Evolutionary conservation across 2,329 filamentous ascomycete species (phyloP).

Genomic region (Aspergillus pseudonomiae): DNA sequence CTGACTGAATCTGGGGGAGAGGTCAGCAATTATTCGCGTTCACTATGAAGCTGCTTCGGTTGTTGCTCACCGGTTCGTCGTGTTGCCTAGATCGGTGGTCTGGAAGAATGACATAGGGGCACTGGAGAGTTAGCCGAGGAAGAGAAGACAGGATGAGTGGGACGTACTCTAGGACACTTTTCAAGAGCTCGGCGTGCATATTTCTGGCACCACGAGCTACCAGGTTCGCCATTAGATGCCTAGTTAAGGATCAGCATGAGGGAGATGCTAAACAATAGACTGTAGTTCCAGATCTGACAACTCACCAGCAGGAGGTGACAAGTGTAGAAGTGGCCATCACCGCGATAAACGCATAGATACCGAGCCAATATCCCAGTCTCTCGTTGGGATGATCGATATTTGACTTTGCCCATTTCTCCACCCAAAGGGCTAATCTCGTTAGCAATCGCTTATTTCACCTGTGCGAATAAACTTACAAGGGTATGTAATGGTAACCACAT

Average conservation of each 20-base stretch:
- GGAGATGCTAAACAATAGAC: not conserved
- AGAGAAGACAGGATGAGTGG: conserved; percentile 1
- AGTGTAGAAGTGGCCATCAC: not conserved
- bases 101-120: conserved; percentile 23
- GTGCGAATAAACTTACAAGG: not conserved
- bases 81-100: conserved; percentile 13
- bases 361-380: not conserved
- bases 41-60: not conserved
- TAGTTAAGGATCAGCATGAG: not conserved
- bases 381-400: not conserved
- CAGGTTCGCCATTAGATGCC: not conserved
- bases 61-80: conserved; percentile 11
- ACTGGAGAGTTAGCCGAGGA: conserved; percentile 7
- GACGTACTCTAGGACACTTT: not conserved
- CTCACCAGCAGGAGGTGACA: not conserved
- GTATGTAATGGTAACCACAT: conserved; percentile 6
- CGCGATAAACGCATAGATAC: not conserved
- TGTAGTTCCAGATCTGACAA: not conserved
- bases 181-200: not conserved
- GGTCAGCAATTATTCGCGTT: not conserved
- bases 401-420: not conserved
- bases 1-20: not conserved
- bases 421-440: not conserved
- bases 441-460: not conserved
- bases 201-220: not conserved